Evolutionary conservation across 2,329 filamentous ascomycete species (phyloP).

Genomic region (Botrytis byssoidea): DNA sequence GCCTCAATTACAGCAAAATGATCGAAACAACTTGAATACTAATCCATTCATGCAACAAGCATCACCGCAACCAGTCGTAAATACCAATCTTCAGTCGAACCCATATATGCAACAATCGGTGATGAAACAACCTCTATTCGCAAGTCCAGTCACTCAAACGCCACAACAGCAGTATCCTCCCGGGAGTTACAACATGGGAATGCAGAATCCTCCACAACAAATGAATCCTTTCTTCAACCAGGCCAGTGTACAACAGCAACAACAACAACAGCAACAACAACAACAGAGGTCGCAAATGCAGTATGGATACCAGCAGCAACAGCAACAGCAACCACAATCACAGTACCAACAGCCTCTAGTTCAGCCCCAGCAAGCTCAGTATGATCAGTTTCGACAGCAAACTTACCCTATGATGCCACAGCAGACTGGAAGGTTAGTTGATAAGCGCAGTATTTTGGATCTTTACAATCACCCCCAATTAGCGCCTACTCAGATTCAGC

Average conservation of each 20-base stretch:
- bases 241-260: slow-evolving; percentile 22
- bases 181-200: slow-evolving; percentile 25
- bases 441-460: slow-evolving; percentile 74
- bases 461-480: slow-evolving; percentile 58
- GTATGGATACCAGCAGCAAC: slow-evolving; percentile 18
- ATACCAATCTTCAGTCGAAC: slow-evolving; percentile 40
- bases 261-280: neutral
- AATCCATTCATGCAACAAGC: slow-evolving; percentile 37
- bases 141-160: slow-evolving; percentile 34
- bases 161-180: slow-evolving; percentile 41
- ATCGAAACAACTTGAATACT: slow-evolving; percentile 25
- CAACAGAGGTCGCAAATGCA: neutral
- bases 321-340: slow-evolving; percentile 22
- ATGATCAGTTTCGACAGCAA: slow-evolving; percentile 40
- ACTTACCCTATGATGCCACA: slow-evolving; percentile 43
- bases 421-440: slow-evolving; percentile 50
- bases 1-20: slow-evolving; percentile 28
- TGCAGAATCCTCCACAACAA: slow-evolving; percentile 25
- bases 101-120: slow-evolving; percentile 43
- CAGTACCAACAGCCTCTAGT: slow-evolving; percentile 34
- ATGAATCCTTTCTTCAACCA: slow-evolving; percentile 27
- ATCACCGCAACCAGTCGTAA: slow-evolving; percentile 24
- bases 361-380: slow-evolving; percentile 39
- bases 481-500: slow-evolving; percentile 30
- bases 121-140: slow-evolving; percentile 31